Evolutionary conservation across 106 monocot species (phyloP), one percentile per base, ranked within the genome.

Genomic region (Dendrobium catenatum): DNA sequence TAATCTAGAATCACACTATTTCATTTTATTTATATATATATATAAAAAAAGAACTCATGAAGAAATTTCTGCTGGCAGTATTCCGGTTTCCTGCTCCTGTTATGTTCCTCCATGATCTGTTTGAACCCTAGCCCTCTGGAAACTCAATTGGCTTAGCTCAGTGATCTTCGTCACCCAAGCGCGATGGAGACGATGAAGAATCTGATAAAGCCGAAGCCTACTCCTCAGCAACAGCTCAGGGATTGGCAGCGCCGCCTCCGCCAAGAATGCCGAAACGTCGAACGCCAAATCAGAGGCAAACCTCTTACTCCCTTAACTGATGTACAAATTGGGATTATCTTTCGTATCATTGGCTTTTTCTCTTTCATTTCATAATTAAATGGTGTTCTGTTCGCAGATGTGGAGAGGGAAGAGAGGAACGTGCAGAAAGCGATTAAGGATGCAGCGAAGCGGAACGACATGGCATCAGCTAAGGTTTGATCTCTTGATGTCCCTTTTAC

Each of bases 391-490:
- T 48, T 84, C 6, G 79, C 77, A 98, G 97, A 98, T 84, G 90
- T 98, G 77, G 85, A 98, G 83, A 88, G 93, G 82, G 98, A 99
- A 79, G 98, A 99, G 87, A 92, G 85, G 85, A 99, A 82, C 55
- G 98, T 99, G 24, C 93, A 93, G 88, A 99, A 99, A 79, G 87
- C 98, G 58, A 99, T 99, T 87, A 99, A 88, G 84, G 98, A 99
- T 1, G 93, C 95, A 20, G 98, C 93, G 7, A 99, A 99, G 79
- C 84, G 98, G 81, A 95, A 90, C 72, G 98, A 99, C 79, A 95
- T 99, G 91, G 81, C 20, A 10, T 97, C 97, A 2, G 97, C 97
- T 22, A 97, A 97, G 94, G 97, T 98, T 22, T 4, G 81, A 19
- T 51, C 29, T 20, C 26, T 47, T n/a, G 29, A 20, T 17, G n/a